Evolutionary conservation across 768 basidiomycete genomes (phyloP).

Genomic region (Termitomyces sp.): DNA sequence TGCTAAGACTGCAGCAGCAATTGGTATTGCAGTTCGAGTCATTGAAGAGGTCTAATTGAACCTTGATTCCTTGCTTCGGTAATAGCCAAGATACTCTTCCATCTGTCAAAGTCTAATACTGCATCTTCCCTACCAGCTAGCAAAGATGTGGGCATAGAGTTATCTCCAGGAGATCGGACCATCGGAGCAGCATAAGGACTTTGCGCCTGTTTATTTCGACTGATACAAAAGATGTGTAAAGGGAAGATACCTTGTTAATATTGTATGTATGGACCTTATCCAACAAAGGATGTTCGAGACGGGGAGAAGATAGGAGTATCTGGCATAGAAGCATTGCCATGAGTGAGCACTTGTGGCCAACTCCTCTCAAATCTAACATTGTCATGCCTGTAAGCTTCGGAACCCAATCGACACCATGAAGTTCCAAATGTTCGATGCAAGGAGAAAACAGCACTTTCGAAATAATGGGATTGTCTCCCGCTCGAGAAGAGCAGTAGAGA

Average conservation of each 20-base stretch:
- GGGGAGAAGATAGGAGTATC: conserved; percentile 1
- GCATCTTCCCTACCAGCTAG: conserved; percentile 1
- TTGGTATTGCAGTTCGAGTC: background rate
- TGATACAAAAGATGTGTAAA: background rate
- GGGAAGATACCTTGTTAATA: background rate
- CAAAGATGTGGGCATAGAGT: background rate
- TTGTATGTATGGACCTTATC: background rate
- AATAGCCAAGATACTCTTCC: background rate
- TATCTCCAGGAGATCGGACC: background rate
- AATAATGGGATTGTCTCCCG: background rate
- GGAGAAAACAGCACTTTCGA: background rate
- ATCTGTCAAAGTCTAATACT: background rate
- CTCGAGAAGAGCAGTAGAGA: background rate
- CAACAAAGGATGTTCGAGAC: conserved; percentile 5
- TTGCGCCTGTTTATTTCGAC: background rate
- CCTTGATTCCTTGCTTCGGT: background rate
- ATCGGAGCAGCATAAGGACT: conserved; percentile 1
- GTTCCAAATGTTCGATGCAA: conserved; percentile 1
- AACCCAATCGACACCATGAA: conserved; percentile 4
- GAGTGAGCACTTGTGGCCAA: background rate
- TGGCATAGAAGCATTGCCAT: background rate
- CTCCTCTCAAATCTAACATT: background rate
- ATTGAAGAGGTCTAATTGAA: background rate
- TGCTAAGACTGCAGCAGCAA: background rate
- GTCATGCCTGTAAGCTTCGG: conserved; percentile 2